Evolutionary conservation across 164 flowering plant species (phyloP).

Genomic region (Cinnamomum chago): DNA sequence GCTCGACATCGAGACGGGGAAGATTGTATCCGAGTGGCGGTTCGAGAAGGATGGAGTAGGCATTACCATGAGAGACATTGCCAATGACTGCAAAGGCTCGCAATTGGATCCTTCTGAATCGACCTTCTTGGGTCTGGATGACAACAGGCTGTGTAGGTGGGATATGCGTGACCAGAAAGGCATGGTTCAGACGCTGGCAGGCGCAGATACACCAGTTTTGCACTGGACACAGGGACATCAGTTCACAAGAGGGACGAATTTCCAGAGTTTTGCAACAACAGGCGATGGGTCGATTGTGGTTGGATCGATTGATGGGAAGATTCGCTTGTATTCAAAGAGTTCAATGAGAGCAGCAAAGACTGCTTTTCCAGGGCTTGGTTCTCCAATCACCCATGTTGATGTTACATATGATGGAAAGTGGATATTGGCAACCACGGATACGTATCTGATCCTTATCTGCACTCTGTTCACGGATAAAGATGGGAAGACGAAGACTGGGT

Average conservation of each 20-base stretch:
- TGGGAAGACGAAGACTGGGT: constrained; percentile 89
- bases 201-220: constrained; percentile 57
- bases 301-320: constrained; percentile 97
- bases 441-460: constrained; percentile 86
- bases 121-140: constrained; percentile 91
- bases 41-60: constrained; percentile 87
- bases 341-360: constrained; percentile 97
- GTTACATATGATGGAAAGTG: constrained; percentile 98
- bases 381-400: constrained; percentile 93
- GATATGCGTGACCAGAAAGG: constrained; percentile 93
- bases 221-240: constrained; percentile 96
- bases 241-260: constrained; percentile 83
- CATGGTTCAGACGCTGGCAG: constrained; percentile 73
- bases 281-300: constrained; percentile 98
- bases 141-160: constrained; percentile 87
- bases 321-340: constrained; percentile 74
- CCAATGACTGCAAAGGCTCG: constrained; percentile 74
- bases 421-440: constrained; percentile 93
- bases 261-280: constrained; percentile 89
- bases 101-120: constrained; percentile 94
- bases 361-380: constrained; percentile 97
- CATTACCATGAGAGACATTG: constrained; percentile 78
- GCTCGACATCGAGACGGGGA: constrained; percentile 91
- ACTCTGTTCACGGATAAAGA: constrained; percentile 80
- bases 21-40: constrained; percentile 78